A percentile compares a stretch with the other conserved stretches of the same genome.
phyloP scores from a whole-genome alignment of 2,329 filamentous ascomycete species.

The Didymella glomerata region DNA sequence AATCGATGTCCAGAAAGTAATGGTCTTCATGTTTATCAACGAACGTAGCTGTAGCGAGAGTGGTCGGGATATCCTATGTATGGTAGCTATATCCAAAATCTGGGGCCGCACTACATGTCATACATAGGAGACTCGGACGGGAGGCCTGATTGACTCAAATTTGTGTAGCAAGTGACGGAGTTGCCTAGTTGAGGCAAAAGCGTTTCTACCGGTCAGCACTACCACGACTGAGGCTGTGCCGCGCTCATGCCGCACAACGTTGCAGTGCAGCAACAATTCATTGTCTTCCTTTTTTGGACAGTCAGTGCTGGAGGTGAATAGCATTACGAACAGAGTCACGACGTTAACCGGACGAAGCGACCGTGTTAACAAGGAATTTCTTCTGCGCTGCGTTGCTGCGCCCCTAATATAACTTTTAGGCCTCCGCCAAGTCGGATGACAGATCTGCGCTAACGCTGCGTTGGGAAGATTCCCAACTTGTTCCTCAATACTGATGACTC shows the following conservation, averaged over 20 bases:
- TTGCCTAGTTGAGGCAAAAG: background rate
- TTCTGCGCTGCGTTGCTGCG: background rate
- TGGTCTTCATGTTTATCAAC: slow-evolving; percentile 1
- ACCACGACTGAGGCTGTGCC: background rate
- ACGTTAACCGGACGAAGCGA: too few species aligned
- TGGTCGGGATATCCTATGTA: background rate
- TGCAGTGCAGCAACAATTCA: background rate
- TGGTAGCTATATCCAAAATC: background rate
- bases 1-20: background rate
- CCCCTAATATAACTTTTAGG: background rate
- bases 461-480: background rate
- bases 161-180: background rate
- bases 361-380: background rate
- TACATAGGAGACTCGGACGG: background rate
- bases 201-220: background rate
- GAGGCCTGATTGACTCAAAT: background rate
- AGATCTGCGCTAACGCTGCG: background rate
- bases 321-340: background rate
- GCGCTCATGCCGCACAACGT: slow-evolving; percentile 3
- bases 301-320: background rate
- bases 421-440: background rate
- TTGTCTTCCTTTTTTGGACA: background rate
- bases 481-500: too few species aligned
- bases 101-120: background rate
- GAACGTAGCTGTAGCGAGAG: background rate